Evolutionary conservation across 2,329 filamentous ascomycete species (phyloP), one percentile per base, ranked within the genome.

Genomic region (Fusarium sp.): DNA sequence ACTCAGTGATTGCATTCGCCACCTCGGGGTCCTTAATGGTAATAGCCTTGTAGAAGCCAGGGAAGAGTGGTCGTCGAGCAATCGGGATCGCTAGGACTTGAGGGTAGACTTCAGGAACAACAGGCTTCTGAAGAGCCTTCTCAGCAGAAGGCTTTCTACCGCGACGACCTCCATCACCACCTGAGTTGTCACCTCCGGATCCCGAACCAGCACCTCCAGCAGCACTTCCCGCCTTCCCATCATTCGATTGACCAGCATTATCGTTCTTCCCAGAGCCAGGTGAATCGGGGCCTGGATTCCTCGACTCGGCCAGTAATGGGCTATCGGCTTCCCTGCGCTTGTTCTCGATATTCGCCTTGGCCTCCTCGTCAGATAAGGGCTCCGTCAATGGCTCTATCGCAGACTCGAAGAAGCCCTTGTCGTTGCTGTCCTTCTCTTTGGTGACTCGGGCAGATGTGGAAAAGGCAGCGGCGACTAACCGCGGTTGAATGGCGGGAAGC

Each of bases 71-170:
- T 60, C 96, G 89, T 82, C 97, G 95, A 33, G 94, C 93, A 78
- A 99, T 98, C 12, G 96, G 96, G 63, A 99, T 97, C 5, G 96
- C 96, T 88, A 99, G 94, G 62, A 99, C 95, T 81, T 98, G 96
- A 7, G 96, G 96, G 81, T 99, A 99, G 47, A 98, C 92, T 70
- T 99, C 96, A 19, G 96, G 96, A 19, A 98, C 93, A 6, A 92
- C 90, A 4, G 95, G 93, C 84, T 98, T 98, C 77, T 94, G 91
- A 43, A 98, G 87, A 30, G 93, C 91, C 79, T 90, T 91, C 68
- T 96, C 94, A n/a, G 82, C 79, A 38, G 91, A 88, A 38, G 91
- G 88, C 80, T 93, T 95, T 75, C 90, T 89, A 61, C 94, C 91
- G 79, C 91, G 93, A 82, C 90, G 92, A 56, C 92, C 90, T 30